Percentiles rank a stretch among this genome's conserved stretches.
phyloP scores from a whole-genome alignment of 345 rosid genomes.

The Trapa bicornis region DNA sequence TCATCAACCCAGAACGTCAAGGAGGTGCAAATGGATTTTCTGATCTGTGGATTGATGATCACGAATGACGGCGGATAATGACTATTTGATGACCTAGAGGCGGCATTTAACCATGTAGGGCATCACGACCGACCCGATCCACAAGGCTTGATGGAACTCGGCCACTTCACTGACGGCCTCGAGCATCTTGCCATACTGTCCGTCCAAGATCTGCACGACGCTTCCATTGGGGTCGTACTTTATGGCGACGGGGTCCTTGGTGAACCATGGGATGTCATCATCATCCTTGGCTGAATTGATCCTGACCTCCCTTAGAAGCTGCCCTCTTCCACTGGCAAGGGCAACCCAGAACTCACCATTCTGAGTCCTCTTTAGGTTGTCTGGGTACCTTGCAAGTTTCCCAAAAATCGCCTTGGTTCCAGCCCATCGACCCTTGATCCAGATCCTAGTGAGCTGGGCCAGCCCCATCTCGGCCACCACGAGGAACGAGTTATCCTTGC shows the following conservation, averaged over 20 bases:
- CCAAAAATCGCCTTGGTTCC: conserved; percentile 10
- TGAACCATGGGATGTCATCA: conserved; percentile 2
- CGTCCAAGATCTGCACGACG: conserved; percentile 18
- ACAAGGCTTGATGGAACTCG: conserved; percentile 18
- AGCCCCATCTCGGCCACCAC: conserved; percentile 25
- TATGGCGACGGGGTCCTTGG: conserved; percentile 26
- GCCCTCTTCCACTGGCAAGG: conserved; percentile 29
- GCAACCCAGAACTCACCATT: conserved; percentile 60
- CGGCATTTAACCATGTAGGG: conserved; percentile 19
- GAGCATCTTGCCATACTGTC: conserved; percentile 15
- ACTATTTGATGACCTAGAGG: too few relatives aligned
- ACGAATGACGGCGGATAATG: too few relatives aligned
- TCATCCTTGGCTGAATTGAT: neutral
- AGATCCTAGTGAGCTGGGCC: conserved; percentile 12
- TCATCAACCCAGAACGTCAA: neutral
- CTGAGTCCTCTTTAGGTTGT: conserved; percentile 27
- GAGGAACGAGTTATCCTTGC: conserved; percentile 32
- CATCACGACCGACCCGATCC: conserved; percentile 27
- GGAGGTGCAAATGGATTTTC: neutral
- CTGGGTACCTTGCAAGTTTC: conserved; percentile 20
- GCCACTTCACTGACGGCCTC: conserved; percentile 33
- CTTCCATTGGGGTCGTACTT: conserved; percentile 20
- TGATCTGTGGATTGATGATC: neutral
- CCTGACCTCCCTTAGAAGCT: neutral
- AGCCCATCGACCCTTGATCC: conserved; percentile 3